Conservation (phyloP, 2,329 filamentous ascomycete species). For the Chaetomium olivaceum region DNA sequence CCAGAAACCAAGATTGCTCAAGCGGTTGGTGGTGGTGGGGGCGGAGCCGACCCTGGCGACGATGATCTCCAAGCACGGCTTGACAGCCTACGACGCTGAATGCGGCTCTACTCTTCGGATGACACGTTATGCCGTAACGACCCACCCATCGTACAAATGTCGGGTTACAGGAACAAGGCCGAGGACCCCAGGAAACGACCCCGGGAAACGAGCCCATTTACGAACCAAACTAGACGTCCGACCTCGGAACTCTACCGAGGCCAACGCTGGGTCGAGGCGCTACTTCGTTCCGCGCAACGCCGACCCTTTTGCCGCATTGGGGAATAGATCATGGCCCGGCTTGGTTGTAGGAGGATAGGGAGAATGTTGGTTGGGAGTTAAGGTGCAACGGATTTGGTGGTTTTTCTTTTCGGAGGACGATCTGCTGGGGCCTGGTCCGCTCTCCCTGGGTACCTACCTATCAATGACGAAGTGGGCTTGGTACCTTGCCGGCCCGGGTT, state of each 20-base stretch:
- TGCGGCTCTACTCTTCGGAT: background rate
- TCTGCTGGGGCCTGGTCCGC: background rate
- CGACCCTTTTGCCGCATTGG: background rate
- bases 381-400: background rate
- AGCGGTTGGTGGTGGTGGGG: conserved; percentile 67
- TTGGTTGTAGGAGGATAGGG: background rate
- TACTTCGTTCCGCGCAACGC: background rate
- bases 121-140: background rate
- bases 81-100: conserved; percentile 73
- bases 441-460: background rate
- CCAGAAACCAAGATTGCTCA: conserved; percentile 81
- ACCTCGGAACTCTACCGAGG: background rate
- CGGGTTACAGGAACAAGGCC: background rate
- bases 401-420: background rate
- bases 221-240: background rate
- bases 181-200: no score
- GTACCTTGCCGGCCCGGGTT: background rate
- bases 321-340: background rate
- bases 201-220: background rate
- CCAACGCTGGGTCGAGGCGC: no score
- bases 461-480: background rate
- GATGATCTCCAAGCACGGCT: conserved; percentile 93
- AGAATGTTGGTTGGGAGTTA: background rate
- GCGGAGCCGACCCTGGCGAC: conserved; percentile 62
- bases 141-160: background rate